Percentiles rank a stretch among this genome's conserved stretches.
Conservation (phyloP, 73 alveolate species). For the Breviolum minutum region DNA sequence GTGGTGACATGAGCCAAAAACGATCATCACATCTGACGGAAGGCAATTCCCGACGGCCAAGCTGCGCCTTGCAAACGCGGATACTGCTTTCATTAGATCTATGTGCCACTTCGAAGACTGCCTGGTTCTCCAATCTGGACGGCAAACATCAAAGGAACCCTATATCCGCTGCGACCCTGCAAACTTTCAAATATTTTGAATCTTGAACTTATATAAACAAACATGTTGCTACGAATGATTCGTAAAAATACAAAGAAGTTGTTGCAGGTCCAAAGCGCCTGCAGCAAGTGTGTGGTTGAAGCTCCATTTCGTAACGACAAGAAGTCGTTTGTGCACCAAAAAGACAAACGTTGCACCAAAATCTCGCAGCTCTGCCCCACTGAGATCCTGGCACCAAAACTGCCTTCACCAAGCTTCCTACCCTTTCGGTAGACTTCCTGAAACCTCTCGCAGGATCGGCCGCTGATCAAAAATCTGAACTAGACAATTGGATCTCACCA, state of each 20-base stretch:
- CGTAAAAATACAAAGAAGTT: not conserved
- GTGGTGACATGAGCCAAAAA: not conserved
- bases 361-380: not conserved
- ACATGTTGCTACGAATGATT: too few species aligned
- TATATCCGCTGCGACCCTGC: too few species aligned
- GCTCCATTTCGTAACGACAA: too few species aligned
- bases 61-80: slow-evolving; percentile 90
- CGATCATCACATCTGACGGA: not conserved
- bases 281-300: too few species aligned
- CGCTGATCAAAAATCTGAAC: not conserved
- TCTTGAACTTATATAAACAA: too few species aligned
- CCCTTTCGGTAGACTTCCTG: slow-evolving; percentile 89
- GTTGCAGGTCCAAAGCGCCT: not conserved
- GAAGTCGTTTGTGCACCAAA: not conserved
- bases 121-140: not conserved
- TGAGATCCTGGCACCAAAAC: slow-evolving; percentile 48
- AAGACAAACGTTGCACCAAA: not conserved
- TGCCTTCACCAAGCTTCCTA: slow-evolving; percentile 81
- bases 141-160: too few species aligned
- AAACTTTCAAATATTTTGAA: too few species aligned
- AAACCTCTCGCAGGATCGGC: not conserved
- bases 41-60: not conserved
- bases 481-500: too few species aligned
- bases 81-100: slow-evolving; percentile 70
- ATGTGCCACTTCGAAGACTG: slow-evolving; percentile 87